Base-by-base conservation (phyloP, 352 stramenopile species). In the Pythium sukuiense region DNA sequence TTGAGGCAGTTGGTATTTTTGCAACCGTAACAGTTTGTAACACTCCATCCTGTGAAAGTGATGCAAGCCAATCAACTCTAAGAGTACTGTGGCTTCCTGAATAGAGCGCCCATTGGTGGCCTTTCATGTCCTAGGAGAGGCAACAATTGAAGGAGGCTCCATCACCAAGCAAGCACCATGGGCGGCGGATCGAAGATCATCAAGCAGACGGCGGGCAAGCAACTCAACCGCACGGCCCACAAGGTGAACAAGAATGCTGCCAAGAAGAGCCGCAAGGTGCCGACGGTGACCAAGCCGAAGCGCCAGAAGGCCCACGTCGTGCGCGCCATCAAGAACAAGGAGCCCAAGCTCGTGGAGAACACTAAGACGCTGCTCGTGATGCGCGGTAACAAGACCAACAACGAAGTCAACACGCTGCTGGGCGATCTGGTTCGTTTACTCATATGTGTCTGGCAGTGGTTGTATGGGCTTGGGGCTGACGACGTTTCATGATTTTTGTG, bases 301-400 rank as follows among this genome's bases (percentile, higher is more conserved):
- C 85, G 85, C 58, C 53, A 90, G 43, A 95, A 95, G 65, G 88
- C 85, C 13, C 76, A 89, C 70, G 83, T 96, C 62, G 73, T 83
- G 62, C 85, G 90, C 46, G 83, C 83, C 26, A 78, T 96, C 61
- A 95, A 96, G 78, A 80, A 86, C 67, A 95, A 92, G 63, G 91
- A 93, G 71, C 79, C 91, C n/a, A 97, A 97, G 70, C 73, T 97
- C 26, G 85, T 94, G 52, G 91, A 97, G 62, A 96, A 97, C 77
- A 93, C 88, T 49, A 97, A 97, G 86, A 82, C 88, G 59, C 67
- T 94, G 66, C 80, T 97, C 26, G 83, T 96, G 37, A 74, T 97
- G 74, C 85, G 89, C 50, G 89, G 89, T 62, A 96, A 95, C 75
- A 97, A 96, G 76, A 96, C 89, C 8, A 96, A 69, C 63, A 83